Evolutionary conservation across 2,329 filamentous ascomycete genomes (phyloP), one percentile per base, ranked within the genome.

Genomic region (Rugonectria rugulosa): DNA sequence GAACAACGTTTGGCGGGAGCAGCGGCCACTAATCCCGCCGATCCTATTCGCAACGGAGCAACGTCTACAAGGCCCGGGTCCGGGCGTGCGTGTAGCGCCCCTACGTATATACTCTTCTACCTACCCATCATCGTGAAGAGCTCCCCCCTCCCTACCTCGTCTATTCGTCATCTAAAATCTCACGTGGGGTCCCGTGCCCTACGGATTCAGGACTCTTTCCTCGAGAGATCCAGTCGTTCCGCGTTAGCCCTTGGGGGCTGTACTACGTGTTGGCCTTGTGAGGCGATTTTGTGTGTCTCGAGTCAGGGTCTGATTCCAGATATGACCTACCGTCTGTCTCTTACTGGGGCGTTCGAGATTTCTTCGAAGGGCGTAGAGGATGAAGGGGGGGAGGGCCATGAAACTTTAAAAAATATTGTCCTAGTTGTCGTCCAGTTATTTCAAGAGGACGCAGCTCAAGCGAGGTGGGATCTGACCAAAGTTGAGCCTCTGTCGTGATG

Each of bases 121-220:
- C n/a, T n/a, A n/a, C n/a, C n/a, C n/a, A n/a, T n/a, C n/a, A 23
- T 27, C 36, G 48, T 23, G 49, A 23, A 26, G n/a, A n/a, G 10
- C 14, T 14, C 15, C 17, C 26, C 19, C n/a, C 32, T 38, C 26
- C 41, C 26, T 41, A 21, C 34, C 34, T 40, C 41, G 52, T 32
- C 32, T 48, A 44, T 43, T 48, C 40, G 24, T n/a, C 29, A 24
- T 34, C 53, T 56, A 56, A 56, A 56, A 56, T 56, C 53, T 56
- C 46, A 56, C 53, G 53, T 56, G 53, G 53, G 36, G 32, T 23
- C 27, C 27, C 15, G 27, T 45, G 36, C 19, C n/a, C 34, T 27
- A 36, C 23, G 26, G 23, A 24, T 19, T 38, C 36, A 46, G 19
- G 42, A 46, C 15, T 40, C 24, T 15, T 26, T 9, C 21, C n/a